Evolutionary conservation across 371 early-diverging fungal genomes (phyloP).

Genomic region (Syncephalastrum sp.): DNA sequence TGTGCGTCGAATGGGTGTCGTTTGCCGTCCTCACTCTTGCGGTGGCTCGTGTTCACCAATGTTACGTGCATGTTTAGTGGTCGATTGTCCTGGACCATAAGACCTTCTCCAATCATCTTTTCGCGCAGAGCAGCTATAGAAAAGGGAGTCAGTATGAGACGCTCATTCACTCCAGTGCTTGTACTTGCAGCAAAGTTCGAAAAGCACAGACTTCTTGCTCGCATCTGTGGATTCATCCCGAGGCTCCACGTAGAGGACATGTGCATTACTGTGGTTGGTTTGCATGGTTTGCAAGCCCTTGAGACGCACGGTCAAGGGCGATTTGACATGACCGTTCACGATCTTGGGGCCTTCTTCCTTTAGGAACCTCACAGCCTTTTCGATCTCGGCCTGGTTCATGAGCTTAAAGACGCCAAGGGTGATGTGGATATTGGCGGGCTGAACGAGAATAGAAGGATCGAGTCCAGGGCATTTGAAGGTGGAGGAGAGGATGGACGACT

Average conservation of each 20-base stretch:
- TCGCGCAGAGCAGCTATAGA: conserved; percentile 19
- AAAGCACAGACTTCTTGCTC: neutral
- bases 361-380: conserved; percentile 22
- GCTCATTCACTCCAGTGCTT: no score
- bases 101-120: conserved; percentile 23
- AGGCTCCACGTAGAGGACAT: conserved; percentile 32
- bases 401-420: conserved; percentile 38
- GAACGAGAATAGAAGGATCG: conserved; percentile 22
- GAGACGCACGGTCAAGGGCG: conserved; percentile 17
- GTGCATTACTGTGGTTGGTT: conserved; percentile 28
- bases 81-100: conserved; percentile 30
- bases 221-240: conserved; percentile 26
- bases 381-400: conserved; percentile 23
- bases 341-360: conserved; percentile 20
- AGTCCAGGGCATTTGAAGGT: conserved; percentile 20
- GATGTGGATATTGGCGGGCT: conserved; percentile 31
- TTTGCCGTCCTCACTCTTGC: conserved; percentile 1
- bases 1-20: conserved; percentile 31
- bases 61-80: conserved; percentile 34
- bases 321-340: conserved; percentile 8
- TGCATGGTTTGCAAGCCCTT: conserved; percentile 23
- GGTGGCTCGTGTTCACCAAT: conserved; percentile 23
- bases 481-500: conserved; percentile 20
- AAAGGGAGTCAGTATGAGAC: neutral
- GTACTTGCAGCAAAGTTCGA: conserved; percentile 22